Evolutionary conservation across 805 yeast species (phyloP).

Genomic region (Candida boidinii): DNA sequence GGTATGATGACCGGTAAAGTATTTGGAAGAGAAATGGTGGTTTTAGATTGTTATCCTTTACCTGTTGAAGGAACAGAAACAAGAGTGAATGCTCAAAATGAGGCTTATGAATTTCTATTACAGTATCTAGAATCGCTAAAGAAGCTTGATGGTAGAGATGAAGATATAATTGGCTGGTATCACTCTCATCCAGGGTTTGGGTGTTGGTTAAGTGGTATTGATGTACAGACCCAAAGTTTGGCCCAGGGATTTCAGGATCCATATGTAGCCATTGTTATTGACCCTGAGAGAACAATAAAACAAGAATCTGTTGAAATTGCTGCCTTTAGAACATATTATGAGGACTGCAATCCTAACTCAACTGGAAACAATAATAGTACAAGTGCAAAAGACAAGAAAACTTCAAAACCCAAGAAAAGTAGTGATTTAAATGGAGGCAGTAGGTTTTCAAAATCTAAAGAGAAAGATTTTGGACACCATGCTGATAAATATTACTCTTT

Average conservation of each 20-base stretch:
- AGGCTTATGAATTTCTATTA: conserved; percentile 94
- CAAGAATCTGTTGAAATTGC: conserved; percentile 75
- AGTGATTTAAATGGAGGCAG: conserved; percentile 2
- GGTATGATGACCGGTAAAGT: conserved; percentile 87
- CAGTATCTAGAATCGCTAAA: conserved; percentile 56
- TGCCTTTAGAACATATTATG: conserved; percentile 66
- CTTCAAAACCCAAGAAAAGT: not conserved
- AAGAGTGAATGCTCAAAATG: conserved; percentile 87
- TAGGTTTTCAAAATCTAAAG: conserved; percentile 39
- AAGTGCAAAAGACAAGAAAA: not conserved
- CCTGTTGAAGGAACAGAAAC: conserved; percentile 98
- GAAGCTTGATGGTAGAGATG: conserved; percentile 36
- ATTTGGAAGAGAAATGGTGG: conserved; percentile 44
- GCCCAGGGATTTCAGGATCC: conserved; percentile 91
- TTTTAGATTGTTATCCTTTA: conserved; percentile 74
- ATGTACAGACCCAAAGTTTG: conserved; percentile 79
- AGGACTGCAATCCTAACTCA: conserved; percentile 9
- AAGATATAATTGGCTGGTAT: conserved; percentile 92
- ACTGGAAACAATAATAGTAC: not conserved
- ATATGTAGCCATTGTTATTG: conserved; percentile 80
- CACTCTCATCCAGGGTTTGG: conserved; percentile 97
- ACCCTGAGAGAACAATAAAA: conserved; percentile 60
- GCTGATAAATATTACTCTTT: conserved; percentile 61
- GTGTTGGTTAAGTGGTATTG: conserved; percentile 92
- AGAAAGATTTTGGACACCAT: conserved; percentile 64